A percentile compares a stretch with the other conserved stretches of the same genome.
Evolutionary conservation across 2,329 filamentous ascomycete species (phyloP).

Genomic region (Fusarium coffeatum): DNA sequence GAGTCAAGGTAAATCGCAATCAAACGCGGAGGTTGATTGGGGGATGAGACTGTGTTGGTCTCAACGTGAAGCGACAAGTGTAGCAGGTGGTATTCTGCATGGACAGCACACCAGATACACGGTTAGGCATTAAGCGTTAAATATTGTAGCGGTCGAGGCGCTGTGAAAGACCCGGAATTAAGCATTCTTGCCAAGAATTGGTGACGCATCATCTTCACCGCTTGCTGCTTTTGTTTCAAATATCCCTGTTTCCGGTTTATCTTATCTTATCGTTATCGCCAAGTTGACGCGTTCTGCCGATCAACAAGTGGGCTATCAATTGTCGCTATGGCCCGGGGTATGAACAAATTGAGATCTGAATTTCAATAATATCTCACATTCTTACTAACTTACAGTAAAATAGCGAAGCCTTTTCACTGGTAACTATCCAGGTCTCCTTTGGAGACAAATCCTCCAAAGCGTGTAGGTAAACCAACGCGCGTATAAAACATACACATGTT

Average conservation of each 20-base stretch:
- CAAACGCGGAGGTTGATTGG: slow-evolving; percentile 7
- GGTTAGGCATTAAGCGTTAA: neutral
- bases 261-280: slow-evolving; percentile 5
- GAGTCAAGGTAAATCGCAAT: slow-evolving; percentile 30
- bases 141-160: neutral
- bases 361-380: rapidly evolving
- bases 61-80: slow-evolving; percentile 16
- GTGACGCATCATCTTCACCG: slow-evolving; percentile 8
- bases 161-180: neutral
- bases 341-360: no score
- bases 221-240: neutral
- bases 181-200: slow-evolving; percentile 19
- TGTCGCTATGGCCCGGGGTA: no score
- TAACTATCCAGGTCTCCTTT: no score
- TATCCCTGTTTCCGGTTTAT: neutral
- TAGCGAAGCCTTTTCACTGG: no score
- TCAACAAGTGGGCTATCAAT: neutral
- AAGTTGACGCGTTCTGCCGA: neutral
- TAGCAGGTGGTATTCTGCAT: slow-evolving; percentile 7
- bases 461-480: no score
- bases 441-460: no score
- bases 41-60: neutral
- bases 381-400: rapidly evolving
- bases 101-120: neutral
- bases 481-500: no score